Percentiles rank a stretch among this genome's conserved stretches.
These are phyloP conservation scores for Hordeum pubiflorum DNA, from an alignment of 202 grass and related monocot genomes.

Conservation along the genomic window DNA sequence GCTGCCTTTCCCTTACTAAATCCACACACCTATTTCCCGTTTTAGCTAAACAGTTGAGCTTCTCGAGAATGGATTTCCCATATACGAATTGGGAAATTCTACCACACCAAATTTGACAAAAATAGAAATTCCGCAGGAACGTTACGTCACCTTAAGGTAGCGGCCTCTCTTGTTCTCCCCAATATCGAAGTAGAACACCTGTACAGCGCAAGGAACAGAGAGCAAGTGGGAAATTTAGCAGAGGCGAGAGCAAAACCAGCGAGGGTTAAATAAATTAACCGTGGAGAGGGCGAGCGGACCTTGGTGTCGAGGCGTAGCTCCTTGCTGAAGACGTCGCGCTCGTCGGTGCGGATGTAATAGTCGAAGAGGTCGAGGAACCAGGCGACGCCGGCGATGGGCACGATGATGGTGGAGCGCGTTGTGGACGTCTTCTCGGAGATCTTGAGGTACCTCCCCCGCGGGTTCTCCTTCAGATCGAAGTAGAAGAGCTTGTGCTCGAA, in stretches of 20 bases:
- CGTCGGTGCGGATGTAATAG: constrained; percentile 82
- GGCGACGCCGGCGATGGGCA: constrained; percentile 57
- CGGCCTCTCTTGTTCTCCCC: constrained; percentile 92
- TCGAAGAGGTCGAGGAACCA: constrained; percentile 88
- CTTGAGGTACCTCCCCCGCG: constrained; percentile 92
- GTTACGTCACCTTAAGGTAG: constrained; percentile 64
- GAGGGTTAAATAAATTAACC: background rate
- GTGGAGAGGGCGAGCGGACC: constrained; percentile 3
- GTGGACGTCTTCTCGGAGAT: constrained; percentile 88
- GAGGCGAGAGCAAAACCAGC: background rate
- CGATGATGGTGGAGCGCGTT: constrained; percentile 83
- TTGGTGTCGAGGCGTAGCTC: constrained; percentile 83
- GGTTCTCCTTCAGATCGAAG: constrained; percentile 95
- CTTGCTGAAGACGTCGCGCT: constrained; percentile 82
- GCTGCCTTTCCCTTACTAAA: background rate
- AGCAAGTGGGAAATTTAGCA: constrained; percentile 14
- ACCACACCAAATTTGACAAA: background rate
- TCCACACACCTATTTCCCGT: background rate
- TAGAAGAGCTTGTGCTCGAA: constrained; percentile 97
- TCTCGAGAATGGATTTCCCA: background rate
- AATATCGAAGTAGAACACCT: constrained; percentile 88
- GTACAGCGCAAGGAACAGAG: background rate
- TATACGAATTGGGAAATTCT: background rate
- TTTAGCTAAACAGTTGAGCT: constrained; percentile 4
- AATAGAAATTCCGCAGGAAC: background rate